These are phyloP conservation scores for Lodderomyces parapsilosis DNA, from an alignment of 1,139 yeast species.

Conservation along the genomic window DNA sequence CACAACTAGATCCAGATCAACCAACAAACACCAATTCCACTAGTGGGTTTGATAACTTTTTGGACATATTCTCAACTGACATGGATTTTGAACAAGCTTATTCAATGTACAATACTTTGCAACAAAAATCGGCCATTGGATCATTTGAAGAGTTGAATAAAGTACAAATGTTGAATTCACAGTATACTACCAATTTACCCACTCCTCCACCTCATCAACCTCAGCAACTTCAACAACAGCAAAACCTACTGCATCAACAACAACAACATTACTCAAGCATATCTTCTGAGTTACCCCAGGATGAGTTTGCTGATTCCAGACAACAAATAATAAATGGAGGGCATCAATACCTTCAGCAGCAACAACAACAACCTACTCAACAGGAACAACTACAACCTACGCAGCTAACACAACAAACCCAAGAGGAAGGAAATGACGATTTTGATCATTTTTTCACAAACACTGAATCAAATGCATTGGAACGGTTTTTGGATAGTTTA, in stretches of 20 bases:
- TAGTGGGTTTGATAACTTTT: conserved; percentile 20
- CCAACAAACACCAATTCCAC: not conserved
- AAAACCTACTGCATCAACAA: conserved; percentile 7
- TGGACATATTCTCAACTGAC: conserved; percentile 36
- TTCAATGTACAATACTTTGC: conserved; percentile 39
- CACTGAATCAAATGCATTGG: conserved; percentile 47
- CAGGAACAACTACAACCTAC: conserved; percentile 12
- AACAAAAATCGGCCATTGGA: conserved; percentile 37
- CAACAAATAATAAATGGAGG: conserved; percentile 14
- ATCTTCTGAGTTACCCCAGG: conserved; percentile 9
- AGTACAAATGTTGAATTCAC: conserved; percentile 34
- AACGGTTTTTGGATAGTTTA: conserved; percentile 44
- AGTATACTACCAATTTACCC: conserved; percentile 12
- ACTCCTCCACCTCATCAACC: conserved; percentile 5
- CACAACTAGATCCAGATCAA: not conserved
- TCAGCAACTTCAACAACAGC: conserved; percentile 3
- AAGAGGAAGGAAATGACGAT: conserved; percentile 26
- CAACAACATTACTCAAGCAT: conserved; percentile 4
- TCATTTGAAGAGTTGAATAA: conserved; percentile 41
- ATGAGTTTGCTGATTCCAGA: conserved; percentile 14
- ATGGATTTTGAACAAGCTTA: conserved; percentile 53
- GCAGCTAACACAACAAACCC: conserved; percentile 5
- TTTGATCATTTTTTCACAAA: conserved; percentile 46
- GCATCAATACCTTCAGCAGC: not conserved
- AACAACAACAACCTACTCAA: conserved; percentile 4